A percentile compares a stretch with the other conserved stretches of the same genome.
Evolutionary conservation across 2,329 filamentous ascomycete genomes (phyloP).

Genomic region (Clonostachys chloroleuca): DNA sequence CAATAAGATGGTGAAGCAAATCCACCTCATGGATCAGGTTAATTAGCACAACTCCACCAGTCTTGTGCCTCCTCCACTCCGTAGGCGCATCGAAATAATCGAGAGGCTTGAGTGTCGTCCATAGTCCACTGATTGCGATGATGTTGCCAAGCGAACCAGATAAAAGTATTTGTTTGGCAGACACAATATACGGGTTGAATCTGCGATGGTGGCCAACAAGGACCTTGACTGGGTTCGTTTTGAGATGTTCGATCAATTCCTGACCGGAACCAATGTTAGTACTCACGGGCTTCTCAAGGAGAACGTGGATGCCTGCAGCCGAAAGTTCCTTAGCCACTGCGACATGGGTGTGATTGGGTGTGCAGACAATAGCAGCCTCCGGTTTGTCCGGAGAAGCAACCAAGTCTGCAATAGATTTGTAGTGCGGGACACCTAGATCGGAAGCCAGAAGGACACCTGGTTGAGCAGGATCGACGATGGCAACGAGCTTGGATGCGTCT

Average conservation of each 20-base stretch:
- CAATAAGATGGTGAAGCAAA: constrained; percentile 50
- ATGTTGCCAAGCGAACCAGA: constrained; percentile 34
- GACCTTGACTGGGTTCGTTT: constrained; percentile 27
- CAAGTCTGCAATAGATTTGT: constrained; percentile 30
- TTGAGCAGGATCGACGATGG: constrained; percentile 20
- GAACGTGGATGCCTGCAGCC: constrained; percentile 39
- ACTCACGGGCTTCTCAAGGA: constrained; percentile 54
- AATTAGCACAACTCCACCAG: constrained; percentile 47
- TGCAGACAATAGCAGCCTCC: constrained; percentile 53
- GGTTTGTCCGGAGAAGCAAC: constrained; percentile 32
- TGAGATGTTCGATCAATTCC: constrained; percentile 17
- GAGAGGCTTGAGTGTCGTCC: constrained; percentile 45
- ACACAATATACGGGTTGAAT: constrained; percentile 51
- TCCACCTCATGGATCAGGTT: constrained; percentile 61
- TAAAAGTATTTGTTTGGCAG: constrained; percentile 38
- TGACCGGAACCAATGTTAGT: constrained; percentile 28
- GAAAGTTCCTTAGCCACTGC: constrained; percentile 42
- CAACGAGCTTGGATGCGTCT: constrained; percentile 12
- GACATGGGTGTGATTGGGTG: constrained; percentile 55
- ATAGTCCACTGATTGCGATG: constrained; percentile 50
- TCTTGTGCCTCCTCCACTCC: constrained; percentile 38
- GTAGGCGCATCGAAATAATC: constrained; percentile 42
- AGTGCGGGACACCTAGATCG: constrained; percentile 12
- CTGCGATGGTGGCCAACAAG: constrained; percentile 55
- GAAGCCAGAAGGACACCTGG: constrained; percentile 10